Conservation (phyloP, 2,329 filamentous ascomycete species). For the Leptographium lundbergii region DNA sequence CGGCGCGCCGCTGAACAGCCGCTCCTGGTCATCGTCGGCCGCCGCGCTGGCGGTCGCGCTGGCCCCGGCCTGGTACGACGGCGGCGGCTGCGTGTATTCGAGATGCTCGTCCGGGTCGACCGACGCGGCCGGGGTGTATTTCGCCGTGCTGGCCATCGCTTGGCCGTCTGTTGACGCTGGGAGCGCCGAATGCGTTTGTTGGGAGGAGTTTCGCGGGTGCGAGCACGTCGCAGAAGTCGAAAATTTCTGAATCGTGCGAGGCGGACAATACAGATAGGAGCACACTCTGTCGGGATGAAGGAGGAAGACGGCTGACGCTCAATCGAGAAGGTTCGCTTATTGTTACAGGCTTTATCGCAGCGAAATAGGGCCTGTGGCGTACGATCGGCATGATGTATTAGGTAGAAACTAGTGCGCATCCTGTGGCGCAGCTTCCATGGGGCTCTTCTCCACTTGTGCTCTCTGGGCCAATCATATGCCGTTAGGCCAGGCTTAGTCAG, state of each 20-base stretch:
- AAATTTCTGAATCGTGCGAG: background rate
- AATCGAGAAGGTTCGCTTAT: background rate
- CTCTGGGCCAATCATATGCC: too few species aligned
- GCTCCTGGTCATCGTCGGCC: constrained; percentile 36
- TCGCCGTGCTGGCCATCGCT: constrained; percentile 43
- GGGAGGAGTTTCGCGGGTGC: background rate
- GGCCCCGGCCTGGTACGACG: constrained; percentile 52
- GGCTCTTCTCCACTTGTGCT: too few species aligned
- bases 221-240: background rate
- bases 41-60: constrained; percentile 41
- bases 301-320: background rate
- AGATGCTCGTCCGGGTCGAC: constrained; percentile 67
- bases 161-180: background rate
- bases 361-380: too few species aligned
- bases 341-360: too few species aligned
- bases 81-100: constrained; percentile 63
- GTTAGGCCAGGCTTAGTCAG: too few species aligned
- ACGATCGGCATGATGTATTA: too few species aligned
- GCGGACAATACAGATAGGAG: background rate
- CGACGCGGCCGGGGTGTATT: constrained; percentile 73
- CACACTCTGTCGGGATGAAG: background rate
- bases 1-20: constrained; percentile 53
- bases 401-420: too few species aligned
- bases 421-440: too few species aligned
- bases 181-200: background rate